Evolutionary conservation across 805 yeast species (phyloP), one percentile per base, ranked within the genome.

Genomic region (Zygosaccharomyces bailii): DNA sequence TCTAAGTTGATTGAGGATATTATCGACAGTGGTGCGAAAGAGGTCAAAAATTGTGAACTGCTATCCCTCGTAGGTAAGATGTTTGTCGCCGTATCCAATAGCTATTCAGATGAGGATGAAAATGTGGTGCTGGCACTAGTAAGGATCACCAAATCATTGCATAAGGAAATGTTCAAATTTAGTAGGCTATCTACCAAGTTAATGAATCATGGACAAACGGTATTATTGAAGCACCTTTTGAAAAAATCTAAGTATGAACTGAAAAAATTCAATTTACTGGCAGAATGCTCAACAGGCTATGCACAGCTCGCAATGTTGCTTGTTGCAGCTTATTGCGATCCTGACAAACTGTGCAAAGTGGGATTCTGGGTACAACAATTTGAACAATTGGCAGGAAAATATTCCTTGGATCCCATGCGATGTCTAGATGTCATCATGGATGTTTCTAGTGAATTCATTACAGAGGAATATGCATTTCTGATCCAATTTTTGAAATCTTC

Each of bases 211-310:
- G 56, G 54, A 10, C 58, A 57, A 16, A 45, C 60, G 11, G 39
- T 37, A 2, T 39, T 52, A 1, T 45, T 65, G 24, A 54, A 63
- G 32, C 60, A 60, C 34, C 43, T 53, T 3, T 48, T 64, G 34
- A 59, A 54, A 30, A 58, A 52, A 46, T 44, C 66, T 2, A 59
- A 57, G 40, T 69, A 69, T 59, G 68, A 80, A 43, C 70, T 70
- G 51, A 63, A 61, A 56, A 78, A 81, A 51, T 87, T 70, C 66
- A 84, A 85, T 46, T 67, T 88, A 13, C 55, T 86, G 5, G 77
- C 80, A 39, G 96, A 90, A 61, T 84, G 84, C 49, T 69, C 80
- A 18, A 88, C 84, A 57, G 97, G 96, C 0, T 89, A 78, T 63
- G 64, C 95, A 9, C 81, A 79, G 52, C 66, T 86, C 24, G 60